Evolutionary conservation across 2,329 filamentous ascomycete species (phyloP), one percentile per base, ranked within the genome.

Genomic region (Pseudogymnoascus sp.): DNA sequence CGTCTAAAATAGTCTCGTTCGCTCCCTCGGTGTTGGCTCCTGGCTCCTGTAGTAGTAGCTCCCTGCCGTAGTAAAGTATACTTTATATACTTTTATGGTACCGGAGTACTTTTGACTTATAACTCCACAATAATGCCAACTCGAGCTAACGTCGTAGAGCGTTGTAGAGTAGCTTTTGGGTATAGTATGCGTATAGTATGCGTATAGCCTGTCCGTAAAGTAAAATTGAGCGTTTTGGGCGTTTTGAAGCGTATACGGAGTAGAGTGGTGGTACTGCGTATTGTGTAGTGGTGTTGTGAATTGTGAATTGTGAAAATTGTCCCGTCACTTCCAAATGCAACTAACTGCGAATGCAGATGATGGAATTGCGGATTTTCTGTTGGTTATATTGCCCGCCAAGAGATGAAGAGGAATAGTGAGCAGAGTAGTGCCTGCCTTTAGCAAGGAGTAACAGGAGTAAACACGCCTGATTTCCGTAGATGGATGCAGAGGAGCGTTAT

Each of bases 1-100:
- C 55, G 55, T 59, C 55, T 59, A 59, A 59, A 59, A 38, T 59
- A 59, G 55, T 59, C 6, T 59, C 55, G 55, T 51, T 31, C 44
- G 27, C 4, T 31, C 27, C 44, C 44, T 31, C 44, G 44, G 27
- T 51, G 44, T 51, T 51, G 44, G 44, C 6, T 31, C 27, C 25
- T 21, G 21, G 21, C 21, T 21, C 21, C 21, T 21, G 21, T 21
- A 21, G 21, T 21, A 21, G 21, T 21, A 21, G 21, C 21, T 21
- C 21, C 21, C 3, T 21, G 21, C 21, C 21, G 21, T 21, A 21
- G 21, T 21, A 48, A n/a, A 7, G 13, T 2, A n/a, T 38, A 38
- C 35, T 38, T 13, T 38, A n/a, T 13, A 15, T 41, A 41, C 15
- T 39, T 15, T 13, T 15, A 21, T 21, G 41, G 41, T 44, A 44